Conservation (phyloP, 768 basidiomycete genomes). For the Tubosaeta brunneosetosa region DNA sequence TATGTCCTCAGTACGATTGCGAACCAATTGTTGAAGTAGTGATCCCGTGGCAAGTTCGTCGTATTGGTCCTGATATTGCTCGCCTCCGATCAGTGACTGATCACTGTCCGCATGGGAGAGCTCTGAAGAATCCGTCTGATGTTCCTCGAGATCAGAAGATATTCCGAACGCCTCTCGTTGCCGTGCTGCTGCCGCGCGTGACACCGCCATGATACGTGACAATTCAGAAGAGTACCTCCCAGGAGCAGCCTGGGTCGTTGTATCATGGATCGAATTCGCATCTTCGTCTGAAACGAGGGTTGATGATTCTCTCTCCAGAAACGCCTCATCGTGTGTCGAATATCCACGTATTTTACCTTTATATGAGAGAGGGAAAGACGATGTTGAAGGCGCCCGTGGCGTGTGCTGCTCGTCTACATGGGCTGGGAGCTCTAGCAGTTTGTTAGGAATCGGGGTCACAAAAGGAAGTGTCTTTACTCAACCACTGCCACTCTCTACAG, state of each 20-base stretch:
- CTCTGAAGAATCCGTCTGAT: not conserved
- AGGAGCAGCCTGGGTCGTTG: not conserved
- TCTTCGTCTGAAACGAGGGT: slow-evolving; percentile 17
- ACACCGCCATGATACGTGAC: slow-evolving; percentile 24
- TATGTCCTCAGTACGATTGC: not conserved
- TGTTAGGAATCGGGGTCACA: slow-evolving; percentile 5
- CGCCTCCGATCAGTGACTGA: slow-evolving; percentile 39
- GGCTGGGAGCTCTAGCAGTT: slow-evolving; percentile 1
- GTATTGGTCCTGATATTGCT: slow-evolving; percentile 37
- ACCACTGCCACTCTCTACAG: slow-evolving; percentile 5
- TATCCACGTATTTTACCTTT: not conserved
- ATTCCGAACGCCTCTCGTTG: slow-evolving; percentile 52
- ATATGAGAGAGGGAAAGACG: slow-evolving; percentile 6
- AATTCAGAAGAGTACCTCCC: slow-evolving; percentile 27
- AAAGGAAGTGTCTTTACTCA: slow-evolving; percentile 3
- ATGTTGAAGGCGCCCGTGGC: slow-evolving; percentile 8
- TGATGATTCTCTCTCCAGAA: slow-evolving; percentile 10
- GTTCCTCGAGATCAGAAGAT: slow-evolving; percentile 28
- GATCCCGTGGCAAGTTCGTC: slow-evolving; percentile 29
- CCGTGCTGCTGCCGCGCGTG: slow-evolving; percentile 37
- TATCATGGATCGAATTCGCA: not conserved
- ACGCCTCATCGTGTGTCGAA: slow-evolving; percentile 1
- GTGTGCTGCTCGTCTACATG: slow-evolving; percentile 19
- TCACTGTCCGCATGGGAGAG: slow-evolving; percentile 44
- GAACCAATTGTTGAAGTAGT: slow-evolving; percentile 20